Evolutionary conservation across 2,329 filamentous ascomycete genomes (phyloP), one percentile per base, ranked within the genome.

Genomic region (Microthyrium microscopicum): DNA sequence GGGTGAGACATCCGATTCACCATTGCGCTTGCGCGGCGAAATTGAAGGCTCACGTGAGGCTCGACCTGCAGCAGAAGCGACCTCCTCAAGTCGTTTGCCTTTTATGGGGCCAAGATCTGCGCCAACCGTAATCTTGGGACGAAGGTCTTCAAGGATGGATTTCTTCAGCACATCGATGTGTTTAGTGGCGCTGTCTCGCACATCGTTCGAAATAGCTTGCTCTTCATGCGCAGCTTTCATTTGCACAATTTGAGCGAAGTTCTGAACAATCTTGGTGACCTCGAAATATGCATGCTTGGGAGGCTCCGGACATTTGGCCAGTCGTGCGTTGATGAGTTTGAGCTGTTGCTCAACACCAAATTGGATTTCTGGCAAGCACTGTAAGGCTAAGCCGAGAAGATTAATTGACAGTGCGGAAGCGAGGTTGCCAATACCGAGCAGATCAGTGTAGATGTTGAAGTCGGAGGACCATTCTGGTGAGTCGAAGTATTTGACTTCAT

Each of bases 251-350:
- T 59, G 68, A 64, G 39, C 87, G 74, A 9, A 26, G 1, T 56
- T 56, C 9, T 60, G 57, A 0, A 87, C 49, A 8, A 70, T 68
- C 2, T 65, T 64, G 15, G 65, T 64, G 0, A 91, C 64, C 7
- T 73, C 69, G 0, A 73, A 58, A n/a, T 73, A 66, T 0, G 83
- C 68, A 27, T 83, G 80, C 0, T 59, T 53, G 0, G 77, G 76
- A 0, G 80, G 66, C 24, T 81, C 75, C 0, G 79, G 79, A 0
- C 85, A 62, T 0, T 53, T 55, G 1, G 49, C 41, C 0, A 91
- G 60, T 36, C 77, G 56, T 0, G 46, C 43, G 2, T 70, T 58
- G 2, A 84, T 69, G 0, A 59, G 48, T 0, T 52, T 40, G 0
- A 78, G 61, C 4, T 68, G 55, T 1, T 44, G 35, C 5, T 57